Percentiles rank a stretch among this genome's conserved stretches.
Evolutionary conservation across 2,329 filamentous ascomycete species (phyloP).

Genomic region (Falciphora oryzae): DNA sequence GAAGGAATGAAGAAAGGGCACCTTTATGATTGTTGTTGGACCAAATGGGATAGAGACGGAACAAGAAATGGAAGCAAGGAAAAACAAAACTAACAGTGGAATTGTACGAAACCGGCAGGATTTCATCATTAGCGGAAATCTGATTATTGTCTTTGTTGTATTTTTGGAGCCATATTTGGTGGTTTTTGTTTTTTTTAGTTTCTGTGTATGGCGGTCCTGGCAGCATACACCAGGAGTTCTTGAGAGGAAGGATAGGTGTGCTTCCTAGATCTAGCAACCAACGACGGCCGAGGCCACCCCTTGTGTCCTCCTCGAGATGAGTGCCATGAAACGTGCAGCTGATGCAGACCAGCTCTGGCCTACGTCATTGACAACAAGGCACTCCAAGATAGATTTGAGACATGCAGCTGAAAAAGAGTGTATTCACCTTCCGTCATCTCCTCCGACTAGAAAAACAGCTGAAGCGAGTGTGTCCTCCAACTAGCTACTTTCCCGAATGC

Average conservation of each 20-base stretch:
- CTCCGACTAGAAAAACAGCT: no score
- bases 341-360: no score
- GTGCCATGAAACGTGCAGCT: no score
- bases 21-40: not conserved
- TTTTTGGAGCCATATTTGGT: not conserved
- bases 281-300: no score
- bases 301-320: not conserved
- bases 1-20: not conserved
- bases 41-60: not conserved
- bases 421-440: not conserved
- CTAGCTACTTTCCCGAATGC: no score
- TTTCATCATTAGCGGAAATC: not conserved
- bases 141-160: not conserved
- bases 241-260: not conserved
- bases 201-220: no score
- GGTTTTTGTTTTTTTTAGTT: not conserved
- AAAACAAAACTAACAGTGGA: not conserved
- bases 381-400: not conserved
- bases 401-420: not conserved
- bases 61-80: not conserved
- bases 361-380: no score
- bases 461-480: no score
- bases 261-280: no score
- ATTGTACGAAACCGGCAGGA: not conserved
- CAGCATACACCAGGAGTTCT: not conserved